phyloP scores from a whole-genome alignment of 345 rosid species.

The Euphorbia pulcherrima region DNA sequence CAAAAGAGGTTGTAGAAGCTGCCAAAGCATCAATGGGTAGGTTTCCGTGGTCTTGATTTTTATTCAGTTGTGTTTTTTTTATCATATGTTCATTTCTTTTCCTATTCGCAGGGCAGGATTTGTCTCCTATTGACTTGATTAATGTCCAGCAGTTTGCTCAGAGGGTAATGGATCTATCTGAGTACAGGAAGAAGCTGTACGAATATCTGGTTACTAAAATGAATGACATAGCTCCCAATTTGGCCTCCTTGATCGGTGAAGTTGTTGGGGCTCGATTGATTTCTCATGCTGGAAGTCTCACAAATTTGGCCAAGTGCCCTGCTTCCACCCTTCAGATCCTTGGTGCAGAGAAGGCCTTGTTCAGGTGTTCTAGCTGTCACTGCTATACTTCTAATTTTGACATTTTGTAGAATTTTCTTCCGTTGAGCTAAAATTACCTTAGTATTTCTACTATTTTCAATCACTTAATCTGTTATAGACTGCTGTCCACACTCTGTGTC shows the following conservation, averaged over 20 bases:
- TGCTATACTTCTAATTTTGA: not conserved
- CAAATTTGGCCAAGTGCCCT: slow-evolving; percentile 94
- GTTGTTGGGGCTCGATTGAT: slow-evolving; percentile 90
- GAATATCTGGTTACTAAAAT: slow-evolving; percentile 85
- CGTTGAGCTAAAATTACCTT: not conserved
- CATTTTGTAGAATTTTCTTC: not conserved
- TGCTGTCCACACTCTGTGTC: not conserved
- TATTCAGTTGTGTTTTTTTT: not conserved
- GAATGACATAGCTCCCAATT: slow-evolving; percentile 92
- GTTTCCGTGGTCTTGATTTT: slow-evolving; percentile 1
- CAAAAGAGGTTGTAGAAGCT: slow-evolving; percentile 83
- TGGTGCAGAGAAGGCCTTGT: slow-evolving; percentile 92
- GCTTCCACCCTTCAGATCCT: slow-evolving; percentile 98
- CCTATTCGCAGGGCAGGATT: slow-evolving; percentile 65
- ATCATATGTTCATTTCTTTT: slow-evolving; percentile 10
- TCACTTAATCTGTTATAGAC: not conserved
- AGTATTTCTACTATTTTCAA: not conserved
- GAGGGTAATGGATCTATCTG: slow-evolving; percentile 76
- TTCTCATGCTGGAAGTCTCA: slow-evolving; percentile 97
- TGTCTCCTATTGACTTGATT: slow-evolving; percentile 76
- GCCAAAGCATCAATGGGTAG: slow-evolving; percentile 97
- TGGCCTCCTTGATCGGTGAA: slow-evolving; percentile 89
- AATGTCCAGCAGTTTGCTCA: slow-evolving; percentile 79
- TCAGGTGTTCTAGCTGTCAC: slow-evolving; percentile 51
- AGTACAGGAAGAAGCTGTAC: slow-evolving; percentile 78